Percentiles rank a stretch among this genome's conserved stretches.
Evolutionary conservation across 2,329 filamentous ascomycete genomes (phyloP).

Genomic region (Alternaria sp.): DNA sequence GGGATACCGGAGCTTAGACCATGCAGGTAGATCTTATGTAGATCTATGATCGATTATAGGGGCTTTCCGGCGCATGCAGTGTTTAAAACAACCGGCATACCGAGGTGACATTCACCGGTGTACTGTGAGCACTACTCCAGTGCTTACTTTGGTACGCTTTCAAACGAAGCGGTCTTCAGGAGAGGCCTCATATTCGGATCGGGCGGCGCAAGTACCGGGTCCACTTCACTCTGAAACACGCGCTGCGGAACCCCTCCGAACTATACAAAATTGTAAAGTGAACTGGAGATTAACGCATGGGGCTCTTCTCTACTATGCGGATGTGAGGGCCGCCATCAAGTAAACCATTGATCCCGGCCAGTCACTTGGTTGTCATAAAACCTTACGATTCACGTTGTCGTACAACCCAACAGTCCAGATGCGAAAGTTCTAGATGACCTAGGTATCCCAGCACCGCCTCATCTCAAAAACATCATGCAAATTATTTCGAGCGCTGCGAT

Average conservation of each 20-base stretch:
- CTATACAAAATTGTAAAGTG: background rate
- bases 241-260: background rate
- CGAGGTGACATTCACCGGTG: background rate
- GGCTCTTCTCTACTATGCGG: background rate
- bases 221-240: background rate
- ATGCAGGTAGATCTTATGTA: constrained; percentile 12
- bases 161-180: background rate
- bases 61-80: background rate
- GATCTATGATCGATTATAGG: background rate
- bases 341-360: background rate
- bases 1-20: constrained; percentile 27
- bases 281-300: background rate
- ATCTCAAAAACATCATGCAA: background rate
- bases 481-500: background rate
- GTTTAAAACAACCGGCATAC: background rate
- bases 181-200: background rate
- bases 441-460: background rate
- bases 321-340: background rate
- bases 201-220: background rate
- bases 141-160: background rate
- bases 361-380: background rate
- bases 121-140: background rate
- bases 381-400: background rate
- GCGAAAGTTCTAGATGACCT: background rate
- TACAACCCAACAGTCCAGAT: background rate